Base-by-base conservation (phyloP, 257 asterid species). In the Lantana camara region DNA sequence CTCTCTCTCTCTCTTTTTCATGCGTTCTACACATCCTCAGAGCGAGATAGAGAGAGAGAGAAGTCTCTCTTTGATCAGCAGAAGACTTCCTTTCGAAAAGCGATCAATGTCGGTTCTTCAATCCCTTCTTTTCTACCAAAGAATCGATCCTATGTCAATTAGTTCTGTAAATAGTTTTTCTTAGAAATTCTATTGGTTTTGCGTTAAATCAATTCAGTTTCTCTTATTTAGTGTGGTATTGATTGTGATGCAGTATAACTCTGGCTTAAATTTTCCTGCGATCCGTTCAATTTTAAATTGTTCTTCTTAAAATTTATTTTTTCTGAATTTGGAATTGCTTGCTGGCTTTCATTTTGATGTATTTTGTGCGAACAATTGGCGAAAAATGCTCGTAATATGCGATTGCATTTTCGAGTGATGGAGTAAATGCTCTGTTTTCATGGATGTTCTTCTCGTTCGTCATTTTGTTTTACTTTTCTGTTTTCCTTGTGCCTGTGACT, bases 101-200 rank as follows among this genome's bases (percentile, higher is more conserved):
- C 75, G 65, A 78, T 67, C 78, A 79, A 79, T 83, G 89, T 85
- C 74, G 80, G 85, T 82, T 71, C 80, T 79, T 79, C 64, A 37
- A 74, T 69, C 79, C 58, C 73, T 61, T 38, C 48, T 17, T 64
- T 69, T 44, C 65, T 46, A 67, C 72, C 17, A 16, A 27, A 32
- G 67, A 69, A 61, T 71, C 76, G 15, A 30, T 65, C 54, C 47
- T 49, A 17, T 24, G 51, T 47, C 23, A 24, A 55, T 32, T 66
- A 35, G 24, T 70, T 34, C 40, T 13, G 51, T 55, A 27, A 51
- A 7, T 60, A 15, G n/a, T 37, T 57, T 49, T 29, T 45, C 35
- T 55, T 52, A 27, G 32, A 27, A 27, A 61, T 52, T 61, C 19
- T 49, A 49, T 63, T 24, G 20, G 60, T 20, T 64, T 72, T 51